These are phyloP conservation scores for Cordyceps pruinosa DNA, from an alignment of 2,329 filamentous ascomycete genomes.

Conservation along the genomic window DNA sequence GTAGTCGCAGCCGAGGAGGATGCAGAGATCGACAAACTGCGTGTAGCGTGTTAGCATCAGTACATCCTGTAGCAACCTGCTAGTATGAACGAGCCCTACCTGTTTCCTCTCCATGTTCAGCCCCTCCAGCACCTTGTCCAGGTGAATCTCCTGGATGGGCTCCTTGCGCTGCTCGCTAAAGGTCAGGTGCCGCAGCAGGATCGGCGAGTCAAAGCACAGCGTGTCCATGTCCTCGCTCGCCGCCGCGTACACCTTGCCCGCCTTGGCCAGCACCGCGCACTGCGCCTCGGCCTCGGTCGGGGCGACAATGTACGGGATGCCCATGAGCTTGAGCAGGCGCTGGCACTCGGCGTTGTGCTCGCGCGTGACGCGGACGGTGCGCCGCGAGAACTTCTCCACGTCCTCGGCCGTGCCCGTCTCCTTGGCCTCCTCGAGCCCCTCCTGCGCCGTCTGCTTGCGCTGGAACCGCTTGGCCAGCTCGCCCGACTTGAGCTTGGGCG, in stretches of 20 bases:
- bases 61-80: background rate
- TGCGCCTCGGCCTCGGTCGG: constrained; percentile 97
- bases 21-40: constrained; percentile 95
- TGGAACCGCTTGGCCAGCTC: constrained; percentile 95
- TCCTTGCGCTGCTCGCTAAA: constrained; percentile 97
- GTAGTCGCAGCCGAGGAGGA: constrained; percentile 95
- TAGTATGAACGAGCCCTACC: constrained; percentile 28
- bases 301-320: constrained; percentile 88
- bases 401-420: constrained; percentile 95
- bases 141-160: constrained; percentile 89
- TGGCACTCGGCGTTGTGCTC: constrained; percentile 97
- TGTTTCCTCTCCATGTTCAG: constrained; percentile 81
- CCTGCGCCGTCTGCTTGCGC: constrained; percentile 86
- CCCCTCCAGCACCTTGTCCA: constrained; percentile 80
- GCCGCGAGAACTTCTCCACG: constrained; percentile 92
- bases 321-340: constrained; percentile 86
- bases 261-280: constrained; percentile 81
- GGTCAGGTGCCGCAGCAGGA: constrained; percentile 85
- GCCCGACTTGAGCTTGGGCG: constrained; percentile 94
- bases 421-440: constrained; percentile 88
- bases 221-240: constrained; percentile 99
- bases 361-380: constrained; percentile 89
- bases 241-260: constrained; percentile 92
- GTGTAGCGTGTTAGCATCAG: background rate
- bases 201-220: constrained; percentile 86